Conservation (phyloP, 2,329 filamentous ascomycete species). For the Hortaea sp. region DNA sequence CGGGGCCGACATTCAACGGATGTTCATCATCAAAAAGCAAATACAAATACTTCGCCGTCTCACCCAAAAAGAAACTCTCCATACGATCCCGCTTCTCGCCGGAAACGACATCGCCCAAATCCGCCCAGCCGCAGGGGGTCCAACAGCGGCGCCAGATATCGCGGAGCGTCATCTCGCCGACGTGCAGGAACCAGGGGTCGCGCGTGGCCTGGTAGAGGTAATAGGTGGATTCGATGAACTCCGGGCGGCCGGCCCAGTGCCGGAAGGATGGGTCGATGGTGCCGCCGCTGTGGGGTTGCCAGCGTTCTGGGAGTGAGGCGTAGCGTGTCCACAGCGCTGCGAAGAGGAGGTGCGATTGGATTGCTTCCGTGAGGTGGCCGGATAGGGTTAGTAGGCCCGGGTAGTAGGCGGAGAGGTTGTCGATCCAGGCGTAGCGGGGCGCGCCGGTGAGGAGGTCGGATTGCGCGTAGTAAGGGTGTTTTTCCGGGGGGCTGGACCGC, state of each 20-base stretch:
- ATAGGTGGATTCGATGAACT: conserved; percentile 95
- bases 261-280: conserved; percentile 53
- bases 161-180: conserved; percentile 86
- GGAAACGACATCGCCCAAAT: conserved; percentile 49
- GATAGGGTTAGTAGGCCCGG: conserved; percentile 77
- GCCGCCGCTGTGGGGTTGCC: conserved; percentile 33
- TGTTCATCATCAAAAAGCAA: conserved; percentile 79
- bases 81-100: conserved; percentile 88
- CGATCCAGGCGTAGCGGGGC: conserved; percentile 84
- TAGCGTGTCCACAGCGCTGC: conserved; percentile 93
- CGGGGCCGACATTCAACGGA: conserved; percentile 63
- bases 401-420: conserved; percentile 92
- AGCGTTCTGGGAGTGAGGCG: conserved; percentile 85
- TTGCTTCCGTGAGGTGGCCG: conserved; percentile 82
- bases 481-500: conserved; percentile 51
- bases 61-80: conserved; percentile 97
- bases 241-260: conserved; percentile 92
- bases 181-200: conserved; percentile 92
- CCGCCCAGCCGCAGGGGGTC: conserved; percentile 87
- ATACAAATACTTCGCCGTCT: conserved; percentile 93
- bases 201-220: conserved; percentile 88
- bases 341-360: conserved; percentile 80
- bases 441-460: conserved; percentile 82
- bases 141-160: conserved; percentile 85
- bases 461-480: conserved; percentile 83